A percentile compares a stretch with the other conserved stretches of the same genome.
Evolutionary conservation across 352 stramenopile species (phyloP).

Genomic region (Pythium guiyangense): DNA sequence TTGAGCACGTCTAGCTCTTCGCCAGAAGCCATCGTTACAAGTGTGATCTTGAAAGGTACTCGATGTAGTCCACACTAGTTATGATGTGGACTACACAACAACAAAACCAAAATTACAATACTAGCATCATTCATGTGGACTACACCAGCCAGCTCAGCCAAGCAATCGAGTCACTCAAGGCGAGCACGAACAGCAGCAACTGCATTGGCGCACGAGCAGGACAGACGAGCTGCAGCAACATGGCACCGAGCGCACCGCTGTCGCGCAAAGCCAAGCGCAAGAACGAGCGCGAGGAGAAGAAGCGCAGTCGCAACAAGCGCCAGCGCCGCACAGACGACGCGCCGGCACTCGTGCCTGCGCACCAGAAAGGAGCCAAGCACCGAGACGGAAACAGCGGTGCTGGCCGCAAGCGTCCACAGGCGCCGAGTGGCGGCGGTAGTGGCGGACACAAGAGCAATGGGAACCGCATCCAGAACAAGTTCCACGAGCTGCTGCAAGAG

Average conservation of each 20-base stretch:
- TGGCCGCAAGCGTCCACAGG: constrained; percentile 10
- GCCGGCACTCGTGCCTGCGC: not conserved
- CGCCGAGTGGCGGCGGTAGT: not conserved
- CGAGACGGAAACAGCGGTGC: constrained; percentile 1
- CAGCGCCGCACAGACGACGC: constrained; percentile 22
- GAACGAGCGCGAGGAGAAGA: constrained; percentile 73
- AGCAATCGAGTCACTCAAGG: too few species aligned
- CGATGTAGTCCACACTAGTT: too few species aligned
- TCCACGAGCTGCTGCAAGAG: constrained; percentile 76
- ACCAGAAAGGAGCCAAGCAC: constrained; percentile 10
- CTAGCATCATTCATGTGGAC: too few species aligned
- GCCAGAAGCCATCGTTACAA: too few species aligned
- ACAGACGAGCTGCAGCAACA: not conserved
- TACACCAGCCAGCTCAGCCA: too few species aligned
- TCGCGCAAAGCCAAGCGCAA: constrained; percentile 81
- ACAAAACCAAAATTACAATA: too few species aligned
- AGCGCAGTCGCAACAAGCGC: constrained; percentile 61
- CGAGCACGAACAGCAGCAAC: not conserved
- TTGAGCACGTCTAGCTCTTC: too few species aligned
- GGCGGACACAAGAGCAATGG: constrained; percentile 5
- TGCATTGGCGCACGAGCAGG: not conserved
- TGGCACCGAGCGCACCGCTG: constrained; percentile 20
- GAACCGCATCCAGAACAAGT: constrained; percentile 57
- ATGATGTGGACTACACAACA: too few species aligned
- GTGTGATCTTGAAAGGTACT: too few species aligned